These are phyloP conservation scores for Trichoderma orchidacearum DNA, from an alignment of 495 filamentous ascomycete species.

Conservation along the genomic window DNA sequence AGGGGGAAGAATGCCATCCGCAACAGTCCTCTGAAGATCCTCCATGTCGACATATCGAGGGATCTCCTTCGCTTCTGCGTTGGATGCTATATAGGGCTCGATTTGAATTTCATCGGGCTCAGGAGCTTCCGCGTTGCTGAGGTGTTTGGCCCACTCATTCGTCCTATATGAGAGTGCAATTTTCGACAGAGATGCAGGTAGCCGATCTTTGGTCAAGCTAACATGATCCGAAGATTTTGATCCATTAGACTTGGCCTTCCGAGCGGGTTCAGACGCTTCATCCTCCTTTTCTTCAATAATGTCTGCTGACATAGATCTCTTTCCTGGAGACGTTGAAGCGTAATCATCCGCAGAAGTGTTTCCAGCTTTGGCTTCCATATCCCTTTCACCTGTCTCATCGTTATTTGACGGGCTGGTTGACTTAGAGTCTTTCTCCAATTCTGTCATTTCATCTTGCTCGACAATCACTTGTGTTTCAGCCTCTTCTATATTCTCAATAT, in stretches of 20 bases:
- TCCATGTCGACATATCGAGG: slow-evolving; percentile 49
- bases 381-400: not conserved
- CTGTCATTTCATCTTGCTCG: no score
- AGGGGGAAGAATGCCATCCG: slow-evolving; percentile 24
- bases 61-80: slow-evolving; percentile 25
- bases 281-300: slow-evolving; percentile 4
- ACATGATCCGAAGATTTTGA: slow-evolving; percentile 26
- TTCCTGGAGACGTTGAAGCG: not conserved
- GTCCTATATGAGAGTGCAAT: slow-evolving; percentile 75
- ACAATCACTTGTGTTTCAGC: no score
- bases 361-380: not conserved
- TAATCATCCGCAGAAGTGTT: not conserved
- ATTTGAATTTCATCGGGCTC: slow-evolving; percentile 48
- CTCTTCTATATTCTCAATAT: no score
- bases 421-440: no score
- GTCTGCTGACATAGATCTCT: not conserved
- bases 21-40: slow-evolving; percentile 56
- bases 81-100: slow-evolving; percentile 20
- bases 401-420: not conserved
- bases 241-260: slow-evolving; percentile 12
- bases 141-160: slow-evolving; percentile 93
- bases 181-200: slow-evolving; percentile 47
- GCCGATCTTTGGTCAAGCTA: slow-evolving; percentile 31
- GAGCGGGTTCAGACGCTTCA: not conserved
- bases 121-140: slow-evolving; percentile 62